These are phyloP conservation scores for Hypoxylon sp. DNA, from an alignment of 2,329 filamentous ascomycete genomes.

Conservation along the genomic window DNA sequence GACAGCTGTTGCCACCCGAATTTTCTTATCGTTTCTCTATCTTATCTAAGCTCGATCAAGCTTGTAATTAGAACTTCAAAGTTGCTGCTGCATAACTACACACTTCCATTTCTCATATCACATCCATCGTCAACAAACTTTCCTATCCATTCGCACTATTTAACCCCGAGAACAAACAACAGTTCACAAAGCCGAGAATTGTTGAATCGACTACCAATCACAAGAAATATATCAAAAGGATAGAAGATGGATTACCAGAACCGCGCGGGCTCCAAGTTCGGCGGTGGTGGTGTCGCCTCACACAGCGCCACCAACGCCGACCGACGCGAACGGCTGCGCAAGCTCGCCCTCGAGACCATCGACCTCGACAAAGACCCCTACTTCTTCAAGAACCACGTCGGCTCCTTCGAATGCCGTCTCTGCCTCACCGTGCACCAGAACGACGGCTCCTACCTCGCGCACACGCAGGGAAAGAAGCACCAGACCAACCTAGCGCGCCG, in stretches of 20 bases:
- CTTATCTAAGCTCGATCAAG: constrained; percentile 16
- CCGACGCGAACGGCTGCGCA: constrained; percentile 95
- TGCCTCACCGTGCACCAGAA: constrained; percentile 99
- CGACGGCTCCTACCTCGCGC: constrained; percentile 97
- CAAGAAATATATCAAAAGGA: constrained; percentile 8
- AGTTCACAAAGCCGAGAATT: background rate
- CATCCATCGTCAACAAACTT: constrained; percentile 17
- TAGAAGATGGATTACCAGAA: constrained; percentile 82
- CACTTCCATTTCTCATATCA: background rate
- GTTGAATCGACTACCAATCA: background rate
- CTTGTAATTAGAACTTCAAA: background rate
- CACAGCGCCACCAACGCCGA: constrained; percentile 95
- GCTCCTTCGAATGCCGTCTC: constrained; percentile 96
- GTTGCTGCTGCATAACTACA: constrained; percentile 6
- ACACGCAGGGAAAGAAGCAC: constrained; percentile 98
- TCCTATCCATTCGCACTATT: background rate
- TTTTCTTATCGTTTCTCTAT: constrained; percentile 31
- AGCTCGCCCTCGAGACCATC: constrained; percentile 98
- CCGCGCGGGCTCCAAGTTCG: constrained; percentile 96
- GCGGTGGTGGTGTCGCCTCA: constrained; percentile 95
- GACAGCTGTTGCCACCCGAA: constrained; percentile 9
- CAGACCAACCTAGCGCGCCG: constrained; percentile 97
- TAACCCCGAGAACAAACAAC: background rate
- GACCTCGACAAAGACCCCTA: constrained; percentile 99
- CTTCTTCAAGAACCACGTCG: constrained; percentile 99